Base-by-base conservation (phyloP, 1,284 basidiomycete species). In the Ceratobasidium sp. region DNA sequence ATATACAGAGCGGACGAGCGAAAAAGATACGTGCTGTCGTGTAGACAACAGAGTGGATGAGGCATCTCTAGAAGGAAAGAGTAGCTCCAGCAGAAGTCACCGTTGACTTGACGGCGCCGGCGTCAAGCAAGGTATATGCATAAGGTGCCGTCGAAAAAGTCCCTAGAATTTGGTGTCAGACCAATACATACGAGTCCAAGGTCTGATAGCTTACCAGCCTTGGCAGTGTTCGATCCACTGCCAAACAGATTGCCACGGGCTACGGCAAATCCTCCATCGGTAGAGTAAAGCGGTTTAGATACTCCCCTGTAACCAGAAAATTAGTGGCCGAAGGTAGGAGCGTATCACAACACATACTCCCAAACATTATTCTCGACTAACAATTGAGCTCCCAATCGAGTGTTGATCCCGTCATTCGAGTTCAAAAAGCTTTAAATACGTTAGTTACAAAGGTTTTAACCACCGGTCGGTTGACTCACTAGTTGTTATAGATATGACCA, bases 361-460 rank as follows among this genome's bases (percentile, higher is more conserved):
- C 84, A 87, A 59, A 87, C 85, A 79, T 87, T 87, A 84, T 88
- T 88, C 82, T 88, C 85, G 66, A 88, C 86, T 1, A 73, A 52
- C 38, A 78, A 40, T 46, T 73, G 70, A 50, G 77, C 80, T 84
- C 87, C 87, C 78, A 86, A 84, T 78, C 87, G 86, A 74, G 87
- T 88, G 83, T 88, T 88, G 80, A 89, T 88, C 74, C 87, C 87
- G 80, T 88, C 87, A 80, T 83, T 84, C 82, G 86, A 87, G 83
- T 84, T 83, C 68, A 86, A 84, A 80, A 86, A 87, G 84, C 88
- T 88, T 33, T 4, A 33, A 33, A 33, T 33, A 33, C 33, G 33
- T 59, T 40, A 33, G n/a, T 23, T 15, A 50, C 23, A 13, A 65
- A 17, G 57, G 28, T 28, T 44, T 20, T 10, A 56, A n/a, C 20